Evolutionary conservation across 2,329 filamentous ascomycete species (phyloP).

Genomic region (Cercospora sojina): DNA sequence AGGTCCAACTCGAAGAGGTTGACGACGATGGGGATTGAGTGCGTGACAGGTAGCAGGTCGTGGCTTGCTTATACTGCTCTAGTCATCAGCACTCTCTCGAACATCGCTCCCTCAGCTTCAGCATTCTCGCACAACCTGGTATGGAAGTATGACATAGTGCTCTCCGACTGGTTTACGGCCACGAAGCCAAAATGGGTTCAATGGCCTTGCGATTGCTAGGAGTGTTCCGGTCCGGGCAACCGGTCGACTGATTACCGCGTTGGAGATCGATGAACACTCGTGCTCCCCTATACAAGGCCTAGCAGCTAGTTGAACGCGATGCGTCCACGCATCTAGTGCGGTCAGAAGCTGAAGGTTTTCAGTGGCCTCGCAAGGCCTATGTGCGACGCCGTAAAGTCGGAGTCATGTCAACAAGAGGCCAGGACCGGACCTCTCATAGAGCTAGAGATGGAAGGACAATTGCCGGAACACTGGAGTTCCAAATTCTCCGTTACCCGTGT

Average conservation of each 20-base stretch:
- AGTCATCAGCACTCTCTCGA: neutral
- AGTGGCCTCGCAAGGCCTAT: neutral
- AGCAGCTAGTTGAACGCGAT: neutral
- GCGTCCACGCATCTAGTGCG: neutral
- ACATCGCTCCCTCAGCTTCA: neutral
- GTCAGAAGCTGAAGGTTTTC: neutral
- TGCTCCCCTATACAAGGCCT: neutral
- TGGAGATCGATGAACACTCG: neutral
- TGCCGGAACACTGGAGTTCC: neutral
- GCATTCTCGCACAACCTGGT: neutral
- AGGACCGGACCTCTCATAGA: neutral
- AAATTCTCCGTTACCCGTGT: neutral
- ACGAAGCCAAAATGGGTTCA: neutral
- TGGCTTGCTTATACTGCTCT: neutral
- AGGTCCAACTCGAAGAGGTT: slow-evolving; percentile 50
- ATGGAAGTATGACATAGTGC: neutral
- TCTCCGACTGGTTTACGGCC: neutral
- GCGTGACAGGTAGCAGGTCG: neutral
- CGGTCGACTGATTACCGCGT: neutral
- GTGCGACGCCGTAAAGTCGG: neutral
- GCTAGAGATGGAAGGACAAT: neutral
- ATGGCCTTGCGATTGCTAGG: neutral
- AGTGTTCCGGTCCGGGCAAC: neutral
- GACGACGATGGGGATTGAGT: slow-evolving; percentile 44
- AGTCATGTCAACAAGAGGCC: neutral